Conservation (phyloP, 805 yeast species). For the Zygosaccharomyces pseudorouxii region DNA sequence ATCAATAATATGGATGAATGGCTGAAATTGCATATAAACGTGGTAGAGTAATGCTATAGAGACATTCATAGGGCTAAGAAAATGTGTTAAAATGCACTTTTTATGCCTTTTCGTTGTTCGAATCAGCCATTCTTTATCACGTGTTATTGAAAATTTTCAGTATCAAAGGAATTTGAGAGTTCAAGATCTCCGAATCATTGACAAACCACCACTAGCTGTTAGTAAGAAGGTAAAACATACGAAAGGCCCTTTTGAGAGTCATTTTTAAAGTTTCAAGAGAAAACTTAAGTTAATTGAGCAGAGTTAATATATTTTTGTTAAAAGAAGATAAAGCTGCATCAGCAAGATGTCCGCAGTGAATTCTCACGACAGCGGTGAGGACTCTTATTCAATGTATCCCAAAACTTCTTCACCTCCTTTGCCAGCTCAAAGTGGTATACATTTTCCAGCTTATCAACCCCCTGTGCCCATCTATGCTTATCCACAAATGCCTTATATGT, state of each 20-base stretch:
- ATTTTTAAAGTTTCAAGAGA: background rate
- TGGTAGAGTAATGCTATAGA: constrained; percentile 15
- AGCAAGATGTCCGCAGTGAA: constrained; percentile 15
- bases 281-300: background rate
- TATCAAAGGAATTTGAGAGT: background rate
- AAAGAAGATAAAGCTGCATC: constrained; percentile 1
- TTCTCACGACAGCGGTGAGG: constrained; percentile 23
- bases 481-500: constrained; percentile 29
- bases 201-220: background rate
- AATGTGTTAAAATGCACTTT: background rate
- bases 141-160: constrained; percentile 4
- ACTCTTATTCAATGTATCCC: constrained; percentile 36
- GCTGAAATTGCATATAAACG: constrained; percentile 34
- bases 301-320: background rate
- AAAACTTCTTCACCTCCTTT: constrained; percentile 32
- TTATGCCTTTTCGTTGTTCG: background rate
- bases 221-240: background rate
- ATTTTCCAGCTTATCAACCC: constrained; percentile 28
- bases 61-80: background rate
- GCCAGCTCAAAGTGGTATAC: constrained; percentile 31
- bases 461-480: constrained; percentile 31
- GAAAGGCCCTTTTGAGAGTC: background rate
- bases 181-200: background rate
- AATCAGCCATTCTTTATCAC: background rate
- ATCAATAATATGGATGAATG: constrained; percentile 34